Conservation (phyloP, 1,284 basidiomycete species). For the Ceratobasidium sp. region DNA sequence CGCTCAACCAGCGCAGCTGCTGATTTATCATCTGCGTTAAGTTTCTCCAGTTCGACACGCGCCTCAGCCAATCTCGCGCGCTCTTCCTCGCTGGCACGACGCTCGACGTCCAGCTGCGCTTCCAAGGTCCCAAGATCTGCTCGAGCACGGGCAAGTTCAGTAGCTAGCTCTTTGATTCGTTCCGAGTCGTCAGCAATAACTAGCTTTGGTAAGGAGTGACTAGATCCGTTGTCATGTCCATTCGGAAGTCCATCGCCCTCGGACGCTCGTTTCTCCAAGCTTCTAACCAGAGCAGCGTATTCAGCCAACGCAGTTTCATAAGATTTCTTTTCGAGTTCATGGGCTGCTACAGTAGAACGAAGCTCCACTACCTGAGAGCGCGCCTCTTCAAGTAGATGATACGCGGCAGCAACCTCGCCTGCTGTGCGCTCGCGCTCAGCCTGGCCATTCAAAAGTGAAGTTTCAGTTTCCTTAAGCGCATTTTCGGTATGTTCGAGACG, state of each 20-base stretch:
- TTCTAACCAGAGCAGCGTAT: constrained; percentile 77
- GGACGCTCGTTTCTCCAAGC: constrained; percentile 65
- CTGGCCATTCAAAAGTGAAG: constrained; percentile 49
- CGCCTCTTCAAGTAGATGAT: constrained; percentile 68
- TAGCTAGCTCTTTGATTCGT: constrained; percentile 67
- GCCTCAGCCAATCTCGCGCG: constrained; percentile 64
- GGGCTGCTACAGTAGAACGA: constrained; percentile 61
- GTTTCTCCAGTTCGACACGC: constrained; percentile 71
- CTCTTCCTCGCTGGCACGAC: constrained; percentile 62
- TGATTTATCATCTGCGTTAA: constrained; percentile 77
- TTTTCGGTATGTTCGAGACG: constrained; percentile 73
- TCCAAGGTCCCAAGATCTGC: constrained; percentile 63
- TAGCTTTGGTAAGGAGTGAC: constrained; percentile 55
- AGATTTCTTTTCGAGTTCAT: constrained; percentile 72
- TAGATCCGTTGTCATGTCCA: constrained; percentile 3
- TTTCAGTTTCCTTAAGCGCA: constrained; percentile 59
- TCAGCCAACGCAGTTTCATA: constrained; percentile 74
- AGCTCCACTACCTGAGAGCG: constrained; percentile 65
- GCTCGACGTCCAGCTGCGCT: constrained; percentile 65
- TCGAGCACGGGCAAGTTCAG: constrained; percentile 64
- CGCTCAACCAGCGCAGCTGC: constrained; percentile 89
- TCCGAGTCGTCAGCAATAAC: constrained; percentile 65
- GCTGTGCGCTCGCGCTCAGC: constrained; percentile 64
- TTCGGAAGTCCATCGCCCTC: constrained; percentile 23
- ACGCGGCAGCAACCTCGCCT: constrained; percentile 66